These are phyloP conservation scores for Fusarium mexicanum DNA, from an alignment of 2,329 filamentous ascomycete genomes.

Conservation along the genomic window DNA sequence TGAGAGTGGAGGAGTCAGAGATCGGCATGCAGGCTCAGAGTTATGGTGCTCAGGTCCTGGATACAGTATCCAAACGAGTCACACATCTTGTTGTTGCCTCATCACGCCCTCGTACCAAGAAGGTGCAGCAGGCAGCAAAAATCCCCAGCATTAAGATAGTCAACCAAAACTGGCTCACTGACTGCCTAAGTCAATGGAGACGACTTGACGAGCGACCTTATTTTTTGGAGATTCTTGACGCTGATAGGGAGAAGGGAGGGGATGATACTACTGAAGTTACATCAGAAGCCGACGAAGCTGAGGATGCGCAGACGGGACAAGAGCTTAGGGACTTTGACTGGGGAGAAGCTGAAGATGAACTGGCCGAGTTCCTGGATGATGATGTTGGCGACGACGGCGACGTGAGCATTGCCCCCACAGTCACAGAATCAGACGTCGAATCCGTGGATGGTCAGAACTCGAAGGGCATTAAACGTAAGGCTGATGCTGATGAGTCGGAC, in stretches of 20 bases:
- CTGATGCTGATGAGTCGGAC: constrained; percentile 47
- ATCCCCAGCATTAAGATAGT: constrained; percentile 89
- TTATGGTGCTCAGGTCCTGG: constrained; percentile 77
- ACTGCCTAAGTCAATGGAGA: constrained; percentile 86
- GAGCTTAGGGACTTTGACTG: constrained; percentile 69
- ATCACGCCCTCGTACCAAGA: constrained; percentile 81
- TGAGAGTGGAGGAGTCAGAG: constrained; percentile 82
- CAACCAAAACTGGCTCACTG: constrained; percentile 86
- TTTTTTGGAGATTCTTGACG: constrained; percentile 77
- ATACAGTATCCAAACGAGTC: constrained; percentile 67
- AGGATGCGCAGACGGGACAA: constrained; percentile 49
- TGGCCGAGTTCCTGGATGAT: constrained; percentile 76
- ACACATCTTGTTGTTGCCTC: constrained; percentile 80
- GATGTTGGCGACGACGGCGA: constrained; percentile 61
- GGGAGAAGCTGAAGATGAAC: constrained; percentile 73
- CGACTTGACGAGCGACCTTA: constrained; percentile 82
- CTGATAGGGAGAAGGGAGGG: constrained; percentile 61
- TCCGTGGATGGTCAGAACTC: constrained; percentile 42
- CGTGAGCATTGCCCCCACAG: constrained; percentile 33
- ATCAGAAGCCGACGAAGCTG: constrained; percentile 44
- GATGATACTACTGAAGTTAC: constrained; percentile 46
- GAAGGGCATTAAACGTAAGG: constrained; percentile 49
- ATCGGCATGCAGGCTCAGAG: constrained; percentile 86
- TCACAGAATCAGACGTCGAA: constrained; percentile 43
- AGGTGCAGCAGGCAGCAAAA: constrained; percentile 86